Evolutionary conservation across 73 alveolate genomes (phyloP).

Genomic region (Loxodes magnus): DNA sequence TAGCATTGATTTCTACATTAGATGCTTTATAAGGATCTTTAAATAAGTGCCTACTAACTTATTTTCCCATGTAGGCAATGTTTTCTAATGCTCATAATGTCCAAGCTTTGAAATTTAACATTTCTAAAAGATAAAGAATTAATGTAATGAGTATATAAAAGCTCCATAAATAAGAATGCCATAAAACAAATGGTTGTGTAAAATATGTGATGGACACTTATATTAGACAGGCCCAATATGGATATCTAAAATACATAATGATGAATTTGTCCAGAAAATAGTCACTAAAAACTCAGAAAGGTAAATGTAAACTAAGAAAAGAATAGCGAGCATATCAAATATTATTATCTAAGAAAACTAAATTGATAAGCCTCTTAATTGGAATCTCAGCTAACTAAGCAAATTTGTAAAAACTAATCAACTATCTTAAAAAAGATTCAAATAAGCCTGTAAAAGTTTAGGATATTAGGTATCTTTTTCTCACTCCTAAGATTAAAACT

Average conservation of each 20-base stretch:
- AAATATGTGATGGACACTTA: constrained; percentile 61
- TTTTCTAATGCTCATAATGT: constrained; percentile 67
- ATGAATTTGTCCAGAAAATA: constrained; percentile 50
- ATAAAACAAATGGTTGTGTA: constrained; percentile 5
- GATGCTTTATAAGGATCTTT: constrained; percentile 61
- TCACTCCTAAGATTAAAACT: constrained; percentile 51
- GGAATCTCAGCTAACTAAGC: constrained; percentile 38
- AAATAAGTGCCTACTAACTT: constrained; percentile 50
- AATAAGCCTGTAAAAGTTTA: constrained; percentile 52
- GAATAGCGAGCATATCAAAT: constrained; percentile 48
- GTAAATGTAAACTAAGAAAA: constrained; percentile 52
- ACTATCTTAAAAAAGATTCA: constrained; percentile 37
- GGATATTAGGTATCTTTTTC: constrained; percentile 59
- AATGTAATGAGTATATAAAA: too few relatives aligned
- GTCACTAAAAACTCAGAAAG: constrained; percentile 12
- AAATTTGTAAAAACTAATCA: constrained; percentile 41
- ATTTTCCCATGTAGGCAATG: constrained; percentile 61
- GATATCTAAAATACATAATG: constrained; percentile 56
- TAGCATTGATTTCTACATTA: constrained; percentile 76
- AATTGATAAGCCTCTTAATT: constrained; percentile 38
- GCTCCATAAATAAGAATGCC: constrained; percentile 28
- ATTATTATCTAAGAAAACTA: constrained; percentile 66
- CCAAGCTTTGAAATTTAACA: constrained; percentile 46
- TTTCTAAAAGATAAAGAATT: constrained; percentile 51
- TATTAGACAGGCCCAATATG: constrained; percentile 83